Conservation (phyloP, 1,284 basidiomycete genomes). For the Cystobasidium pallidum region DNA sequence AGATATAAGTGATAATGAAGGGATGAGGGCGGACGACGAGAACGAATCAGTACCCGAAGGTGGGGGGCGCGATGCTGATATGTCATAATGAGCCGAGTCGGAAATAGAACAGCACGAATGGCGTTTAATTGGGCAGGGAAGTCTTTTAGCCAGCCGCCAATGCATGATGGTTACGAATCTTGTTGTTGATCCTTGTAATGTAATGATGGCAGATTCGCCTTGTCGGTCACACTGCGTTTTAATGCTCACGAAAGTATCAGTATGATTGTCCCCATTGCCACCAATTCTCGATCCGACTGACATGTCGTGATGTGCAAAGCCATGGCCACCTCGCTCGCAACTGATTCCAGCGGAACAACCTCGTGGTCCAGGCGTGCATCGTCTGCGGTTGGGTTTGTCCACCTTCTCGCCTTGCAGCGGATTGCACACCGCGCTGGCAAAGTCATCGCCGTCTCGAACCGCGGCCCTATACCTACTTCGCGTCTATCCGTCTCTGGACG, state of each 20-base stretch:
- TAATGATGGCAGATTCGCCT: no score
- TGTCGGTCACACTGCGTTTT: no score
- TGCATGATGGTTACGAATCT: background rate
- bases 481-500: background rate
- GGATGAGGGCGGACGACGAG: constrained; percentile 1
- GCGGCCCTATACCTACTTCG: background rate
- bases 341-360: no score
- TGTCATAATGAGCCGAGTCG: background rate
- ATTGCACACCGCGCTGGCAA: background rate
- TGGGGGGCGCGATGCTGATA: constrained; percentile 2
- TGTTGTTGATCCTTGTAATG: background rate
- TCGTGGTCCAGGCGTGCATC: no score
- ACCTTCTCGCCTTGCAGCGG: background rate
- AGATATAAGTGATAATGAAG: no score
- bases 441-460: background rate
- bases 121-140: background rate
- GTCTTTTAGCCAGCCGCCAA: background rate
- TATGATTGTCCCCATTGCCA: background rate
- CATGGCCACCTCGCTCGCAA: no score
- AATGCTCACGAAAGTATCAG: background rate
- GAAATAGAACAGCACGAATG: background rate
- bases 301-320: background rate
- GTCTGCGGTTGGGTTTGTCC: no score
- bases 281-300: background rate
- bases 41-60: background rate